These are phyloP conservation scores for Ophiostoma ulmi DNA, from an alignment of 2,329 filamentous ascomycete genomes.

Conservation along the genomic window DNA sequence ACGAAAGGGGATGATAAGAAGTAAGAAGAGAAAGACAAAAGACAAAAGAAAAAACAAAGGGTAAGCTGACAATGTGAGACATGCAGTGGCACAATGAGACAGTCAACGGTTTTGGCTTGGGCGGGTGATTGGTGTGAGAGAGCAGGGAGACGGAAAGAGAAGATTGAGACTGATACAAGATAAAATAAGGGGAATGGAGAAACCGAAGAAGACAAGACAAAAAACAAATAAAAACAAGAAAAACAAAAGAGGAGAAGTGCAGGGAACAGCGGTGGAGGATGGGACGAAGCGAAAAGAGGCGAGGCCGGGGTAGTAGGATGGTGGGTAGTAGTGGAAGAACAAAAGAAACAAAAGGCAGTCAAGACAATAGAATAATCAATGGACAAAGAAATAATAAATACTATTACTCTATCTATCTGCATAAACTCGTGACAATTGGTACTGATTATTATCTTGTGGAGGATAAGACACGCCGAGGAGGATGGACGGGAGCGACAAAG, in stretches of 20 bases:
- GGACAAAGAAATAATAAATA: no score
- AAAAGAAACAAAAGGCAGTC: background rate
- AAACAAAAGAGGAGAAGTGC: background rate
- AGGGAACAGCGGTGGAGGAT: conserved; percentile 5
- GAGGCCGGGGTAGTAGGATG: background rate
- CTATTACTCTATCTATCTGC: no score
- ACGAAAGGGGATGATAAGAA: background rate
- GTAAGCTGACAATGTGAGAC: conserved; percentile 4
- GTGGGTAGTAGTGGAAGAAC: background rate
- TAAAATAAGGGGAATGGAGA: background rate
- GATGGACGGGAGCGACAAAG: no score
- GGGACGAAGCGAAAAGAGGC: conserved; percentile 1
- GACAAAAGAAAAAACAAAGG: background rate
- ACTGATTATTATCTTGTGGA: no score
- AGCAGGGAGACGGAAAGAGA: background rate
- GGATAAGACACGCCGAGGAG: no score
- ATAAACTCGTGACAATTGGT: no score
- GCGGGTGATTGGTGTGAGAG: background rate
- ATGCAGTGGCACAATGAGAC: conserved; percentile 12
- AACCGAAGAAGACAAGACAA: background rate
- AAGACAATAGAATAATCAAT: background rate
- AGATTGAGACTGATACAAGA: background rate
- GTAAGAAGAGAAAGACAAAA: background rate
- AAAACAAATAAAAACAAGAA: background rate
- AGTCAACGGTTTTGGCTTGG: conserved; percentile 13